These are phyloP conservation scores for Pythium folliculosum DNA, from an alignment of 352 stramenopile genomes.

Conservation along the genomic window DNA sequence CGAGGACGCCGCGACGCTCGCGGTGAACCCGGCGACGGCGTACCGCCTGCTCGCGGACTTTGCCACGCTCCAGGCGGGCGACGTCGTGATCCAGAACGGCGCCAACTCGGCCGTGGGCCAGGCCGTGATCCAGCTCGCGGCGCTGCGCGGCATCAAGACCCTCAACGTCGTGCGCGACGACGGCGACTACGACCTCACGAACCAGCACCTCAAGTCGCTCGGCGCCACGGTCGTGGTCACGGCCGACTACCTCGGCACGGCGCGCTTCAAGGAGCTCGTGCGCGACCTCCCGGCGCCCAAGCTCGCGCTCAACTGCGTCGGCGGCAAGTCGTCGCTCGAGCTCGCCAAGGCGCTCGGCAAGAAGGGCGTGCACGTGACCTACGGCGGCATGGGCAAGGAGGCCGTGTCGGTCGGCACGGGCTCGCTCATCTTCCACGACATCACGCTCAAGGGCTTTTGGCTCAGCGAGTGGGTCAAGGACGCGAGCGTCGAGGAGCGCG, in stretches of 20 bases:
- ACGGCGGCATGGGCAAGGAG: constrained; percentile 82
- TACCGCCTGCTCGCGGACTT: constrained; percentile 90
- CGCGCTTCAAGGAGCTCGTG: constrained; percentile 85
- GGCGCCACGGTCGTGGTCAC: constrained; percentile 77
- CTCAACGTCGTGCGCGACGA: constrained; percentile 90
- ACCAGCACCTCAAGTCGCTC: constrained; percentile 79
- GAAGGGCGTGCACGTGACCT: constrained; percentile 80
- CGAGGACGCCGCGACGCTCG: constrained; percentile 80
- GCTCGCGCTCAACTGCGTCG: constrained; percentile 83
- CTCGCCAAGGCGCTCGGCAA: constrained; percentile 71
- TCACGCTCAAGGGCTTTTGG: constrained; percentile 88
- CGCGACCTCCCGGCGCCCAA: constrained; percentile 82
- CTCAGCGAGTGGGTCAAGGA: constrained; percentile 84
- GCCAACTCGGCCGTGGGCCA: constrained; percentile 87
- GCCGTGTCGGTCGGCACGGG: constrained; percentile 63
- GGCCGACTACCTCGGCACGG: constrained; percentile 70
- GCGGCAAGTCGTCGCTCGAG: constrained; percentile 67
- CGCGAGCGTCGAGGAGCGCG: constrained; percentile 57
- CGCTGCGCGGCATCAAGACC: constrained; percentile 85
- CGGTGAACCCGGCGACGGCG: constrained; percentile 84
- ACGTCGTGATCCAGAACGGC: constrained; percentile 91
- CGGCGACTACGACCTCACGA: constrained; percentile 73
- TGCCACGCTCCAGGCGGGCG: constrained; percentile 65
- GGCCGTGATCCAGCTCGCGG: constrained; percentile 88
- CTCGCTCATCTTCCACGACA: constrained; percentile 86